Conservation (phyloP, 1,139 yeast genomes). For the Pichia cactophila region DNA sequence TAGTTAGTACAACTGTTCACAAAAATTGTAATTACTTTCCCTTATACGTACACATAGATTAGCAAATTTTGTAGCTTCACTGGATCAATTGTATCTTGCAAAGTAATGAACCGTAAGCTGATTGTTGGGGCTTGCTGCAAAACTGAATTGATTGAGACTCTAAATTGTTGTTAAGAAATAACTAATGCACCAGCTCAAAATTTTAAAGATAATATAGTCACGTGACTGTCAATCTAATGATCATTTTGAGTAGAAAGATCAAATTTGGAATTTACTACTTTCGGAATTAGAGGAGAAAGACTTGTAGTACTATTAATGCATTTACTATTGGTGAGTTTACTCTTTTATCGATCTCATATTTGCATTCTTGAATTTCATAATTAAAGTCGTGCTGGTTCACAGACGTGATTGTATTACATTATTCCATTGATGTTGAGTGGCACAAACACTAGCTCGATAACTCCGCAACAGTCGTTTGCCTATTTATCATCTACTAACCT, state of each 20-base stretch:
- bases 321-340: too few relatives aligned
- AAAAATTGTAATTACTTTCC: background rate
- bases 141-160: too few relatives aligned
- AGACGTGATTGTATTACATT: background rate
- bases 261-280: too few relatives aligned
- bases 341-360: too few relatives aligned
- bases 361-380: too few relatives aligned
- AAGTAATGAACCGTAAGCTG: background rate
- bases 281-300: too few relatives aligned
- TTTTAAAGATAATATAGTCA: background rate
- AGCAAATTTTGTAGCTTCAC: too few relatives aligned
- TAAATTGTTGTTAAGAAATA: background rate
- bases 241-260: too few relatives aligned
- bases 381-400: too few relatives aligned
- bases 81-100: background rate
- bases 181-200: background rate
- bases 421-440: background rate
- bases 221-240: background rate
- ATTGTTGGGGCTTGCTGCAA: too few relatives aligned
- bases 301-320: too few relatives aligned
- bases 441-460: background rate
- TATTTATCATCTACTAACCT: slow-evolving; percentile 11
- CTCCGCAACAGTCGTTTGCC: background rate
- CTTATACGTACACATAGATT: background rate
- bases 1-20: background rate